These are phyloP conservation scores for Drechslera avenae DNA, from an alignment of 2,329 filamentous ascomycete genomes.

Conservation along the genomic window DNA sequence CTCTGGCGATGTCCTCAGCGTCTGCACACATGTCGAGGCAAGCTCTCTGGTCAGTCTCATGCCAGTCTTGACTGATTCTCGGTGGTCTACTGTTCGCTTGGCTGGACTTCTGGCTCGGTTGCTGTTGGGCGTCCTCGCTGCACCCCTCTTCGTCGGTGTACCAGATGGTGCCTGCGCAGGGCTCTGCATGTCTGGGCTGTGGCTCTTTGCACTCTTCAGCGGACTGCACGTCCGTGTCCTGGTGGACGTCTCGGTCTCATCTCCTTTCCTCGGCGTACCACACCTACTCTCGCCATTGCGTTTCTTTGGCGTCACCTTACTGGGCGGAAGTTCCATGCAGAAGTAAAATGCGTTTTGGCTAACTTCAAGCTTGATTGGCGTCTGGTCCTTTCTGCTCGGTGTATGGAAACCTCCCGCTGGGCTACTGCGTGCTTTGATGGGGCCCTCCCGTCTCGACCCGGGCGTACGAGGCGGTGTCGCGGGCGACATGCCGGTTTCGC, in stretches of 20 bases:
- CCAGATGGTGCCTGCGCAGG: conserved; percentile 11
- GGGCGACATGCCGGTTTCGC: conserved; percentile 24
- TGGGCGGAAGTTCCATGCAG: conserved; percentile 23
- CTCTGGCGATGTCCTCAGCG: neutral
- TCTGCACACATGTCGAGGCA: neutral
- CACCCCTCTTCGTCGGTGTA: conserved; percentile 9
- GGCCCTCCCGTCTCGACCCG: conserved; percentile 5
- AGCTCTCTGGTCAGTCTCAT: neutral
- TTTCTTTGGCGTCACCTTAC: conserved; percentile 21
- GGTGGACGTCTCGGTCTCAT: neutral
- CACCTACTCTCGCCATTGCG: conserved; percentile 3
- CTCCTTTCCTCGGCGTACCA: conserved; percentile 13
- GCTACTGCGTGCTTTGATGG: conserved; percentile 2
- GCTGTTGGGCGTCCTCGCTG: neutral
- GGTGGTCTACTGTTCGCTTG: conserved; percentile 3
- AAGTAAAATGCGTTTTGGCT: conserved; percentile 29
- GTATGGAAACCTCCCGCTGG: conserved; percentile 5
- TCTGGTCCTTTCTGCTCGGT: neutral
- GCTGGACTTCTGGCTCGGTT: conserved; percentile 6
- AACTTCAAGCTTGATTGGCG: conserved; percentile 20
- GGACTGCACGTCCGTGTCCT: conserved; percentile 6
- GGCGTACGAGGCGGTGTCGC: conserved; percentile 23
- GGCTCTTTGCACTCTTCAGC: conserved; percentile 1
- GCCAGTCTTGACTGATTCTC: neutral
- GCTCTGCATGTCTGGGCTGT: neutral